These are phyloP conservation scores for Cladosporium sp. DNA, from an alignment of 2,329 filamentous ascomycete species.

Conservation along the genomic window DNA sequence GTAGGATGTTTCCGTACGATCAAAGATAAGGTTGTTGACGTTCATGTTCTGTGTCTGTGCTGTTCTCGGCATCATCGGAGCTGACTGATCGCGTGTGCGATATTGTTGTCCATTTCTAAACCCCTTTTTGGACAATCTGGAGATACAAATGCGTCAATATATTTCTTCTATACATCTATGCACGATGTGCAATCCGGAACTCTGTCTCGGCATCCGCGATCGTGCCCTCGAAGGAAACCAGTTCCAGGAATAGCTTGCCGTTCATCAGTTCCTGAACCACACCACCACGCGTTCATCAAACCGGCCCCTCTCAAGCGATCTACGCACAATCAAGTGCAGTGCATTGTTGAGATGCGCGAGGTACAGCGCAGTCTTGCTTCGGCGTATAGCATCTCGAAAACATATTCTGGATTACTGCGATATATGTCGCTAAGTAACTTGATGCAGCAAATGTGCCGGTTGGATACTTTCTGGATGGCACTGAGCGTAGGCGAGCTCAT, in stretches of 20 bases:
- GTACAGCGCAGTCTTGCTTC: not conserved
- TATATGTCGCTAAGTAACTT: not conserved
- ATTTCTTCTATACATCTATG: not conserved
- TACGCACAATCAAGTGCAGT: not conserved
- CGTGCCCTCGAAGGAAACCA: not conserved
- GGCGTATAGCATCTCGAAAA: not conserved
- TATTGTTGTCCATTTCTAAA: not conserved
- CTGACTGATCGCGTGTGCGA: not conserved
- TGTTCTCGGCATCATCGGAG: not conserved
- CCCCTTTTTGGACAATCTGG: too few relatives aligned
- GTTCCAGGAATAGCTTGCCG: not conserved
- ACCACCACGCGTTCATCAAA: not conserved
- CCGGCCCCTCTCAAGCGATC: not conserved
- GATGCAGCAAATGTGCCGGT: not conserved
- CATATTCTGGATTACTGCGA: not conserved
- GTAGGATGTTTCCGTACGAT: not conserved
- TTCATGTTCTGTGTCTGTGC: not conserved
- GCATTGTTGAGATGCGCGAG: not conserved
- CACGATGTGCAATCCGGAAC: not conserved
- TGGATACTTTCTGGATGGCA: not conserved
- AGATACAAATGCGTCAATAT: too few relatives aligned
- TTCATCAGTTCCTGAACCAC: not conserved
- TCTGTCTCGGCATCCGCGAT: not conserved
- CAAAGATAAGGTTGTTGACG: not conserved
- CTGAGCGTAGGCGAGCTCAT: not conserved